A percentile compares a stretch with the other conserved stretches of the same genome.
phyloP scores from a whole-genome alignment of 2,329 filamentous ascomycete species.

The Penicillium sp. region DNA sequence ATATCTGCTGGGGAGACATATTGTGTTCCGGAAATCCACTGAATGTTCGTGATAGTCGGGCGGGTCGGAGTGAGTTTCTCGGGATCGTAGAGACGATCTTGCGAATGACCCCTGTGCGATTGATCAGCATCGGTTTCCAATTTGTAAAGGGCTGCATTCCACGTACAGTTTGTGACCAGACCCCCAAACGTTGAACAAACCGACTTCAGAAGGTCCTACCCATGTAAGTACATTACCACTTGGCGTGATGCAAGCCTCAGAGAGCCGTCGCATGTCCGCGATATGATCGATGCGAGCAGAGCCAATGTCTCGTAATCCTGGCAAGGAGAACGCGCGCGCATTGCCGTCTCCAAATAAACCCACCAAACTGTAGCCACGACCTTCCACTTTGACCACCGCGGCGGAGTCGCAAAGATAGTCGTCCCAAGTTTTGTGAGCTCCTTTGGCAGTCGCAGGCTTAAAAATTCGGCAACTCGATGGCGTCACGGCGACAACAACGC shows the following conservation, averaged over 20 bases:
- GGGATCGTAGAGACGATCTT: conserved; percentile 76
- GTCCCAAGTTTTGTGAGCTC: conserved; percentile 87
- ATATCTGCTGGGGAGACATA: conserved; percentile 81
- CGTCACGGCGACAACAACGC: conserved; percentile 72
- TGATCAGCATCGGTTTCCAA: conserved; percentile 14
- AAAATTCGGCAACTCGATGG: conserved; percentile 74
- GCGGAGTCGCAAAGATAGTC: conserved; percentile 76
- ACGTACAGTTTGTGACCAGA: conserved; percentile 59
- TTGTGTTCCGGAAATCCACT: conserved; percentile 95
- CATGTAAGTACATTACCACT: conserved; percentile 82
- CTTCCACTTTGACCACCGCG: conserved; percentile 65
- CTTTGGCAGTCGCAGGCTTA: conserved; percentile 75
- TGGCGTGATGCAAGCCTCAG: conserved; percentile 63
- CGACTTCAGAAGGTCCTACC: conserved; percentile 81
- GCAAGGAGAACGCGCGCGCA: conserved; percentile 77
- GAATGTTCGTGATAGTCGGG: conserved; percentile 88
- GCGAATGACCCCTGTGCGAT: conserved; percentile 38
- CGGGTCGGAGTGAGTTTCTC: conserved; percentile 67
- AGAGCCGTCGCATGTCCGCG: conserved; percentile 67
- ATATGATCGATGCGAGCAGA: conserved; percentile 57
- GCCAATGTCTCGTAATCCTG: conserved; percentile 77
- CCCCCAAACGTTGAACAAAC: conserved; percentile 79
- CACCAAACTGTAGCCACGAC: conserved; percentile 71
- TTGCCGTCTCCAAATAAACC: conserved; percentile 79
- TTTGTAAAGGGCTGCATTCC: conserved; percentile 12